Percentiles rank a stretch among this genome's conserved stretches.
Conservation (phyloP, 441 rosid species). For the Populus hybrid region DNA sequence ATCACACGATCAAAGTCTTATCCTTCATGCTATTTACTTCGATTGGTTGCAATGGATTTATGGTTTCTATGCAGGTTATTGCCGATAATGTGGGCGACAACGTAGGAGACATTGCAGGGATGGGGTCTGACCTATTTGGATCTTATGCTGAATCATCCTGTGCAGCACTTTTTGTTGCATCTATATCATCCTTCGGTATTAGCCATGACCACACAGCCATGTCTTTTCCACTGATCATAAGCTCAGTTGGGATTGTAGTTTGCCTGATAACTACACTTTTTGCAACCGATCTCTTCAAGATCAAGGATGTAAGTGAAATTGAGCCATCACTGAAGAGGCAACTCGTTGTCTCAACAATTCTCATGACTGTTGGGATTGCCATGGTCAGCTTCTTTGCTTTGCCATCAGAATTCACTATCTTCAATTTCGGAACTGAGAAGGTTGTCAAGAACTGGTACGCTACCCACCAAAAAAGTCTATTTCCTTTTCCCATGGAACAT, state of each 20-base stretch:
- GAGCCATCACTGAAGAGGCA: constrained; percentile 77
- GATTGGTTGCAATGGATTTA: not conserved
- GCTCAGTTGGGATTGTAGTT: constrained; percentile 71
- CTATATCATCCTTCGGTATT: constrained; percentile 78
- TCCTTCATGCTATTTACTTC: not conserved
- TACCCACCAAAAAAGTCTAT: not conserved
- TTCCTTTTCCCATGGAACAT: not conserved
- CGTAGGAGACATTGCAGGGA: constrained; percentile 85
- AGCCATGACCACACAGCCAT: constrained; percentile 66
- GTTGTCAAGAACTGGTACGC: constrained; percentile 70
- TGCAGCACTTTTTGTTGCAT: constrained; percentile 85
- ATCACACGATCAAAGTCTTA: not conserved
- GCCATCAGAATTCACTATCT: constrained; percentile 73
- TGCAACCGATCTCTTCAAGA: constrained; percentile 69
- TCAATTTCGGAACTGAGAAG: constrained; percentile 66
- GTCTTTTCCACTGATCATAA: constrained; percentile 65
- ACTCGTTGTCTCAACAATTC: constrained; percentile 63
- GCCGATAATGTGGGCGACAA: constrained; percentile 92
- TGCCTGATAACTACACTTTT: constrained; percentile 67
- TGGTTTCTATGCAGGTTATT: constrained; percentile 49
- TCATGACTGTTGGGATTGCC: constrained; percentile 69
- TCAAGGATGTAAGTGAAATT: constrained; percentile 72
- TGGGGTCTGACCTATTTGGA: constrained; percentile 91
- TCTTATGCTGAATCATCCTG: constrained; percentile 82
- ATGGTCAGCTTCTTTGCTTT: constrained; percentile 49